phyloP scores from a whole-genome alignment of 345 rosid genomes.

The Gossypioides kirkii region DNA sequence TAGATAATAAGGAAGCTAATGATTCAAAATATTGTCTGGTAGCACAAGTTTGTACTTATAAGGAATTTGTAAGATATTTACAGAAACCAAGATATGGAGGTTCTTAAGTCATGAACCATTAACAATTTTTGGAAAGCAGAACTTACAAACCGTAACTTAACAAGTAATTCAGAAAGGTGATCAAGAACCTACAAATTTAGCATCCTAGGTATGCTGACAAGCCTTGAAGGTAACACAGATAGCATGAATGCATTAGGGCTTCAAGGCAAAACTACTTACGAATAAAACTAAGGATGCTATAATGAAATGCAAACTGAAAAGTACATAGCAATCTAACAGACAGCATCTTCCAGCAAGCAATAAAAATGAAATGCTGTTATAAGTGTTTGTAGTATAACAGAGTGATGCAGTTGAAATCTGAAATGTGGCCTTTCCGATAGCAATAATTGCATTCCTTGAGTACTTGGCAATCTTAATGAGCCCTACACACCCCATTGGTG shows the following conservation, averaged over 20 bases:
- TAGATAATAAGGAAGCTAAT: not conserved
- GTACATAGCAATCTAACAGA: not conserved
- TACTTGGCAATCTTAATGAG: not conserved
- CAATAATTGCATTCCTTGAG: not conserved
- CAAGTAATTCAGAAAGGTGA: not conserved
- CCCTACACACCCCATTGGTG: not conserved
- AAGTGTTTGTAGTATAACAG: not conserved
- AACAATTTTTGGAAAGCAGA: not conserved
- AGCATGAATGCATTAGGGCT: not conserved
- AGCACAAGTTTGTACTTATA: not conserved
- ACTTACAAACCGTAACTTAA: not conserved
- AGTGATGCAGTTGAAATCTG: not conserved
- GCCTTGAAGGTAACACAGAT: not conserved
- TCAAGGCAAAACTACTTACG: not conserved
- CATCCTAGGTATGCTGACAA: not conserved
- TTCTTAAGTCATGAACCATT: not conserved
- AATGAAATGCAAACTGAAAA: conserved; percentile 2
- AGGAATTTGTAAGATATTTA: not conserved
- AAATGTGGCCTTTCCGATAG: not conserved
- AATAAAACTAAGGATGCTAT: not conserved
- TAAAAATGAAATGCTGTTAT: not conserved
- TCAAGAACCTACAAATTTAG: not conserved
- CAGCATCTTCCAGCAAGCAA: not conserved
- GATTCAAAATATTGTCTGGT: not conserved
- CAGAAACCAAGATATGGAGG: conserved; percentile 9